A percentile compares a stretch with the other conserved stretches of the same genome.
phyloP scores from a whole-genome alignment of 1,284 basidiomycete species.

The Boletus austroedulis region DNA sequence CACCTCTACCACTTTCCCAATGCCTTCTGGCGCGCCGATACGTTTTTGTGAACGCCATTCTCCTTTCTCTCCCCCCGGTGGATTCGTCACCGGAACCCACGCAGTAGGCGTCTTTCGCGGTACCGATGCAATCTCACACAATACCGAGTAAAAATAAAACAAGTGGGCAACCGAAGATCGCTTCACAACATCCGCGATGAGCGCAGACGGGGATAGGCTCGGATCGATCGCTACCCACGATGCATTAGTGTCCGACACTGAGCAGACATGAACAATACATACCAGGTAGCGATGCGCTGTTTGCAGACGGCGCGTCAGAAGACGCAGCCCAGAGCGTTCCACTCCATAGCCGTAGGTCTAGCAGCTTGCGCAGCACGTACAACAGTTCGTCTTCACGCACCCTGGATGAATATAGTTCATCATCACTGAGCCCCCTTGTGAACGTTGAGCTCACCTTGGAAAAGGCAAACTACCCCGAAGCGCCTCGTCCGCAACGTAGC shows the following conservation, averaged over 20 bases:
- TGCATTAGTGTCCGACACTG: not conserved
- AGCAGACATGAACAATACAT: slow-evolving; percentile 18
- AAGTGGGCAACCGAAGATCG: slow-evolving; percentile 76
- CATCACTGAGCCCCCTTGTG: not conserved
- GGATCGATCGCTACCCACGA: slow-evolving; percentile 43
- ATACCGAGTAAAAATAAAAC: slow-evolving; percentile 77
- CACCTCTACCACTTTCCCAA: slow-evolving; percentile 46
- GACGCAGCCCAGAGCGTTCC: slow-evolving; percentile 74
- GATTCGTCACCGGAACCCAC: slow-evolving; percentile 45
- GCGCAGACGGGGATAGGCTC: slow-evolving; percentile 44
- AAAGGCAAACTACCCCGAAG: slow-evolving; percentile 84
- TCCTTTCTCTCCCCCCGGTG: not conserved
- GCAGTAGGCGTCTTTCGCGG: slow-evolving; percentile 62
- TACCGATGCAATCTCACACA: slow-evolving; percentile 76
- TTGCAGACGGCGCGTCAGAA: slow-evolving; percentile 58
- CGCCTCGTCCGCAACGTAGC: slow-evolving; percentile 80
- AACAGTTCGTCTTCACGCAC: slow-evolving; percentile 87
- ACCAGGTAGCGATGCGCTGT: slow-evolving; percentile 55
- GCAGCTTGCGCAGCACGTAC: slow-evolving; percentile 78
- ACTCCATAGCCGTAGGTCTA: slow-evolving; percentile 65
- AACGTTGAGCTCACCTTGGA: slow-evolving; percentile 53
- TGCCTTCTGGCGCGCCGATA: slow-evolving; percentile 32
- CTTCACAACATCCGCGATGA: slow-evolving; percentile 66
- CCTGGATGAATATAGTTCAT: slow-evolving; percentile 39
- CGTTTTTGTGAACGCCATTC: slow-evolving; percentile 14